Base-by-base conservation (phyloP, 2,329 filamentous ascomycete genomes). In the Xylariales sp. region DNA sequence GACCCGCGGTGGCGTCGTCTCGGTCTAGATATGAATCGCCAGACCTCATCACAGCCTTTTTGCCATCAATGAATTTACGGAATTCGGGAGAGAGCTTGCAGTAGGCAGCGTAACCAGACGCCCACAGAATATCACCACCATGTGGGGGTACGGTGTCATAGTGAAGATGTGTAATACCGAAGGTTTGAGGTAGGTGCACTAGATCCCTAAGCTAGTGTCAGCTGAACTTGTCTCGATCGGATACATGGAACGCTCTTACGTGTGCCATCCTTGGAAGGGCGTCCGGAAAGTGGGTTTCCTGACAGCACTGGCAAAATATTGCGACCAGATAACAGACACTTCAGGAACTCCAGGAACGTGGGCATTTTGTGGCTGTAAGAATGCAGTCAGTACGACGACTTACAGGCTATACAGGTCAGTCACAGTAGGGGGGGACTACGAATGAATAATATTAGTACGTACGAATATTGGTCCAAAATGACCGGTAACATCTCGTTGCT, bases 251-350 rank as follows among this genome's bases (percentile, higher is more conserved):
- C 53, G 2, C 23, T 39, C 60, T 62, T 55, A 62, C 60, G 62
- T 64, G 36, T 64, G 62, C 62, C 54, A 64, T 39, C 61, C 61
- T n/a, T 64, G 61, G 32, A 64, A 64, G 3, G 61, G 61, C 5
- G 45, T 50, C 8, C 62, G 62, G 46, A 52, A 64, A 12, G 45
- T 64, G 16, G 62, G 62, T 46, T 64, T 64, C 14, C 62, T 57
- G 14, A 64, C 5, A 23, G 45, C 18, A 12, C 30, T 58, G 36
- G 62, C 54, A 10, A 50, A 58, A 41, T 45, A 64, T 36, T 64
- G 5, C 9, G 62, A 45, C 54, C 62, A 64, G 34, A 64, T 64
- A 0, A 52, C 46, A 3, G 62, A 64, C 3, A 58, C 54, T 45
- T 58, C 62, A n/a, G 62, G 54, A 2, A 64, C 45, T 16, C 54